A percentile compares a stretch with the other conserved stretches of the same genome.
phyloP scores from a whole-genome alignment of 176 grass and related monocot genomes.

The Olyra latifolia region DNA sequence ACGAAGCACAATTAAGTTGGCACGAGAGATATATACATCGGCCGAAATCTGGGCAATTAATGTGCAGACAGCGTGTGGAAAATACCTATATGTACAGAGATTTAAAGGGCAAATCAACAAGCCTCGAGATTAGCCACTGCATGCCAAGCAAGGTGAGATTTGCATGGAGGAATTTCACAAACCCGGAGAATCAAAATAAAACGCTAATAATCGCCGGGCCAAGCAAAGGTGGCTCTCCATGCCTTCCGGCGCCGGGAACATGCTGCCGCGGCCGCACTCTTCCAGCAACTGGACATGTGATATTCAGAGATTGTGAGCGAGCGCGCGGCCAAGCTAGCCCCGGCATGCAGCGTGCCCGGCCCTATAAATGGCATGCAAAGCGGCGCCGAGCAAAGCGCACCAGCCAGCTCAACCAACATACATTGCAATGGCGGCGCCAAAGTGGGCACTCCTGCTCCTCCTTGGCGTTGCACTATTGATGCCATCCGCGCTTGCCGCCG shows the following conservation, averaged over 20 bases:
- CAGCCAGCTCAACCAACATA: background rate
- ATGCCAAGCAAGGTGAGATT: no score
- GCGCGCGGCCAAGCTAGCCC: background rate
- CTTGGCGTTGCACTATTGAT: background rate
- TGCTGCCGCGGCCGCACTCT: background rate
- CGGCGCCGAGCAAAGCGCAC: background rate
- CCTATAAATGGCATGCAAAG: background rate
- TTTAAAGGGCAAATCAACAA: no score
- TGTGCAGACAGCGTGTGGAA: no score
- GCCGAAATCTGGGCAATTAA: no score
- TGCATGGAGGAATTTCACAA: background rate
- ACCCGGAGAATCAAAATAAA: background rate
- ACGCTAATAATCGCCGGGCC: background rate
- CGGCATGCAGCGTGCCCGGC: background rate
- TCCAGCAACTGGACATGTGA: constrained; percentile 3
- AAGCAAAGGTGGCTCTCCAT: constrained; percentile 16
- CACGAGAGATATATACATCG: no score
- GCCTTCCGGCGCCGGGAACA: constrained; percentile 20
- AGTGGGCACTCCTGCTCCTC: constrained; percentile 1
- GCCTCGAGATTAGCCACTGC: no score
- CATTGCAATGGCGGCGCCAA: constrained; percentile 8
- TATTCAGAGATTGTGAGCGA: background rate
- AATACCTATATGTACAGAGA: no score
- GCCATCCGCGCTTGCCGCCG: background rate
- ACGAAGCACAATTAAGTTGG: no score